Evolutionary conservation across 306 rosid species (phyloP), one percentile per base, ranked within the genome.

Genomic region (Begonia loranthoides): DNA sequence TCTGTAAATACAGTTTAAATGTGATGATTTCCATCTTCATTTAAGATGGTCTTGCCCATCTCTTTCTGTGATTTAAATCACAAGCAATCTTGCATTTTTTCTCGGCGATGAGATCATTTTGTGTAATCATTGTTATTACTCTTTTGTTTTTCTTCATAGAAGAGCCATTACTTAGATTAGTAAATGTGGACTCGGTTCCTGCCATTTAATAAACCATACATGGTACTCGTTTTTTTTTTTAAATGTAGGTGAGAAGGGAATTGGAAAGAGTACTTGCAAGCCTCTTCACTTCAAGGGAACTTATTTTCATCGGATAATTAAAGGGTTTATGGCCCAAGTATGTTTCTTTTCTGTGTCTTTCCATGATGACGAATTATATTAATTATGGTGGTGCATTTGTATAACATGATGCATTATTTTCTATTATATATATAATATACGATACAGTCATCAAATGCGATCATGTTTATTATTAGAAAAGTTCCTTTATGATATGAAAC

Each of bases 251-350:
- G 99, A 87, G 71, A 92, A 83, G 73, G 96, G 93, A 54, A 73
- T 76, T 57, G 94, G 96, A 52, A 76, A 75, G 71, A 67, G 84
- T 41, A 83, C 96, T 0, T 93, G 83, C 41, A 87, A 81, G 68
- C 93, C 89, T 64, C 82, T 87, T 66, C 94, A 87, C 68, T 92
- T 56, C 70, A 81, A 79, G 70, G 99, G 94, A 48, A 72, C 99
- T 13, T 51, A 52, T 44, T 79, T 92, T 60, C 99, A 92, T 71
- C 88, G 96, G 50, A 72, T 92, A 60, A 87, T 92, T 58, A 76
- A 74, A 76, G 99, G 93, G 58, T 92, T 87, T 57, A 92, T 92
- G 96, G 94, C 96, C 64, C 99, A 92, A 65, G 99, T 92, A 81
- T 64, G 95, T 71, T 58, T 6, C 40, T 44, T 22, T 59, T 46